A percentile compares a stretch with the other conserved stretches of the same genome.
Evolutionary conservation across 2,329 filamentous ascomycete genomes (phyloP).

Genomic region (Microsporum audouinii): DNA sequence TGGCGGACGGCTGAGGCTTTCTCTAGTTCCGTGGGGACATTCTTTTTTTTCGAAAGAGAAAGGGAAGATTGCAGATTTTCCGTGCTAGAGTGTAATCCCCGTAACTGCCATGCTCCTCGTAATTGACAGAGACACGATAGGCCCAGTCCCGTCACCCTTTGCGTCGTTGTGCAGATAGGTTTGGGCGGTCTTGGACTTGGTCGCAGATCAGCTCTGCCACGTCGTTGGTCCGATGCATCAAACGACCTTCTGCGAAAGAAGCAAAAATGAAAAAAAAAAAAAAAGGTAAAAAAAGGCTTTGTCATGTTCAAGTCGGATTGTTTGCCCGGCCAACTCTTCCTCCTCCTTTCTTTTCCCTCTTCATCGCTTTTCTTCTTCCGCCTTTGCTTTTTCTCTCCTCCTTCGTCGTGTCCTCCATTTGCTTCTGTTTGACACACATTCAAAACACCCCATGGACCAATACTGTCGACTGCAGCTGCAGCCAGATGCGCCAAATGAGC

Average conservation of each 20-base stretch:
- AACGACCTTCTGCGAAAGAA: not conserved
- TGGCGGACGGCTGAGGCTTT: not conserved
- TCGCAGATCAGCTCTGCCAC: conserved; percentile 16
- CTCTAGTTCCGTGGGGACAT: not conserved
- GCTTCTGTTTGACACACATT: not conserved
- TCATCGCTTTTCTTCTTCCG: not conserved
- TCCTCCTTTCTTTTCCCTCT: not conserved
- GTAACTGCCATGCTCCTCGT: not conserved
- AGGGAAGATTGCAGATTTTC: not conserved
- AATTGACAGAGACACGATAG: not conserved
- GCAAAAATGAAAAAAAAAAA: not conserved
- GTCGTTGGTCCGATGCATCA: conserved; percentile 14
- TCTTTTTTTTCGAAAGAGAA: not conserved
- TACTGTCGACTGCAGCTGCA: conserved; percentile 3
- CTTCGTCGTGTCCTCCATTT: not conserved
- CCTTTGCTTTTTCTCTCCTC: not conserved
- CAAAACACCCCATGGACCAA: not conserved
- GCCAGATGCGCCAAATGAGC: conserved; percentile 11
- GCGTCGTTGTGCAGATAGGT: conserved; percentile 13
- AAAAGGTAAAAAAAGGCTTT: not conserved
- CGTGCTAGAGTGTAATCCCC: not conserved
- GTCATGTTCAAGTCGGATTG: conserved; percentile 3
- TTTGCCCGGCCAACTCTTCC: not conserved
- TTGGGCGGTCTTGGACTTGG: conserved; percentile 11
- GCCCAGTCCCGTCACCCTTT: conserved; percentile 6